A percentile compares a stretch with the other conserved stretches of the same genome.
These are phyloP conservation scores for Bathelium albidoporum DNA, from an alignment of 495 filamentous ascomycete species.

Conservation along the genomic window DNA sequence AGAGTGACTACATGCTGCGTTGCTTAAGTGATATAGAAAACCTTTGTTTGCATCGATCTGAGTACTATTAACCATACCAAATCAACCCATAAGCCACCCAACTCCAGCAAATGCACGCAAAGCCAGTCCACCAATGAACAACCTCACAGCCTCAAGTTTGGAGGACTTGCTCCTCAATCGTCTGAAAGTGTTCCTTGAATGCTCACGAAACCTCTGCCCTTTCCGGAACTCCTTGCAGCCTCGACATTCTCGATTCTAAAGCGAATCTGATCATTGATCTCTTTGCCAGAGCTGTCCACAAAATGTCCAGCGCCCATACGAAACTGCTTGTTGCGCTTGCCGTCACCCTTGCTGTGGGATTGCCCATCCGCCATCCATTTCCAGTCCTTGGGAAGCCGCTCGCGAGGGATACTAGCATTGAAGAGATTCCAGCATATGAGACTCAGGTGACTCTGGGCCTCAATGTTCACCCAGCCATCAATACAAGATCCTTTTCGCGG, in stretches of 20 bases:
- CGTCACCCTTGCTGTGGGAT: conserved; percentile 8
- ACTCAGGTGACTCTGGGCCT: conserved; percentile 62
- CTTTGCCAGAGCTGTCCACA: conserved; percentile 51
- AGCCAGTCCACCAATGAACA: not conserved
- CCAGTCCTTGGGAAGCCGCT: conserved; percentile 57
- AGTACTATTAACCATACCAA: too few relatives aligned
- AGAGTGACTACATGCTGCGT: too few relatives aligned
- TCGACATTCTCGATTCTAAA: conserved; percentile 59
- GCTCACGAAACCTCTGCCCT: conserved; percentile 51
- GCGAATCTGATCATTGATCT: conserved; percentile 47
- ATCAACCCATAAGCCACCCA: too few relatives aligned
- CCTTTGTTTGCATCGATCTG: too few relatives aligned
- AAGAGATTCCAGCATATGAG: conserved; percentile 66
- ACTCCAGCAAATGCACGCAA: not conserved
- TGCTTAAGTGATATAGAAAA: too few relatives aligned
- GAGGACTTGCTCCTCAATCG: conserved; percentile 10
- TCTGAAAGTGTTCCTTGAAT: conserved; percentile 60
- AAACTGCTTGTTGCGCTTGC: conserved; percentile 12
- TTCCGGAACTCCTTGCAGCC: conserved; percentile 38
- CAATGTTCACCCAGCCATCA: conserved; percentile 59
- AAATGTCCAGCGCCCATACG: conserved; percentile 43
- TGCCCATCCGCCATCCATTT: conserved; percentile 37
- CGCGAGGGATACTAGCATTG: conserved; percentile 58
- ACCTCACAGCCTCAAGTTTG: too few relatives aligned
- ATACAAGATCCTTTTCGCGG: conserved; percentile 49